Percentiles rank a stretch among this genome's conserved stretches.
Evolutionary conservation across 805 yeast species (phyloP).

Genomic region (Jamesozyma piceae): DNA sequence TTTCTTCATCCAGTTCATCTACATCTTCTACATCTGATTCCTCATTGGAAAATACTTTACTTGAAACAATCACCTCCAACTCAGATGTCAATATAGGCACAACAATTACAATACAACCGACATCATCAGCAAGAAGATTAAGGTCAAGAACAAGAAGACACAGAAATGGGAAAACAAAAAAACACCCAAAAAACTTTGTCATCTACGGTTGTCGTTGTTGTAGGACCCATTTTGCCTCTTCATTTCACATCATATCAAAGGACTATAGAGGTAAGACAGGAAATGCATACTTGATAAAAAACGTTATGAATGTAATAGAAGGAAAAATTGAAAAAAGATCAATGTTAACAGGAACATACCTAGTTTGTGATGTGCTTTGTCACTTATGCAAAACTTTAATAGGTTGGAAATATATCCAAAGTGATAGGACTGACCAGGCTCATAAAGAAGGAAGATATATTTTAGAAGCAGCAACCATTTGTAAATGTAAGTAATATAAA

Average conservation of each 20-base stretch:
- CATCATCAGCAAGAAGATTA: not conserved
- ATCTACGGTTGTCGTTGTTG: conserved; percentile 28
- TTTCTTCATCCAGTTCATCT: not conserved
- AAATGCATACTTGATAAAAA: conserved; percentile 44
- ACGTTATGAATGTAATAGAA: conserved; percentile 38
- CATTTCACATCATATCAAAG: conserved; percentile 27
- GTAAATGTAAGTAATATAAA: conserved; percentile 14
- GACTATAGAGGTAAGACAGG: conserved; percentile 51
- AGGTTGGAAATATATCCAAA: conserved; percentile 57
- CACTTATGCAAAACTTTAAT: conserved; percentile 43
- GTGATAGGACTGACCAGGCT: conserved; percentile 37
- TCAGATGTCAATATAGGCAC: not conserved
- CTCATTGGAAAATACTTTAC: not conserved
- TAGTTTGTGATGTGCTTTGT: conserved; percentile 49
- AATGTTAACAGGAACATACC: conserved; percentile 54
- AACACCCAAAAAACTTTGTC: not conserved
- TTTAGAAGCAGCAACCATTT: conserved; percentile 34
- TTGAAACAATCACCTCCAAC: not conserved
- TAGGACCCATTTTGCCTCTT: conserved; percentile 26
- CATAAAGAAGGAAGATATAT: conserved; percentile 57
- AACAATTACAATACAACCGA: not conserved
- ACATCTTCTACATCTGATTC: not conserved
- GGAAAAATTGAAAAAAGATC: conserved; percentile 33
- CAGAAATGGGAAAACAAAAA: not conserved
- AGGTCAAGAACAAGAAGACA: not conserved